Evolutionary conservation across 2,329 filamentous ascomycete species (phyloP), one percentile per base, ranked within the genome.

Genomic region (Lasiodiplodia sp.): DNA sequence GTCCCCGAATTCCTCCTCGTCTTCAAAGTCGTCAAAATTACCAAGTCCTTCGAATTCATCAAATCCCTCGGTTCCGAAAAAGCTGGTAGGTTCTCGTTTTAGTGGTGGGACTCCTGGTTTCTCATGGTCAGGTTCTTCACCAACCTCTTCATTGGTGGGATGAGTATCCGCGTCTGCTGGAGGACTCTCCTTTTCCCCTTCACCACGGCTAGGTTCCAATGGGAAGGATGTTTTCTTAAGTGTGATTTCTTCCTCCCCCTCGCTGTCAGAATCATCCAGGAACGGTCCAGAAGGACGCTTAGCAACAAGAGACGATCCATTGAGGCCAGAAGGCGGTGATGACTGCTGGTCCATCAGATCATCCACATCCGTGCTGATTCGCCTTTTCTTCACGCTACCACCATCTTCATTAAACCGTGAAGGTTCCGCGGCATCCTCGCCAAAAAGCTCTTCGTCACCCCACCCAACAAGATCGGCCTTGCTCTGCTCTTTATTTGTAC

Each of bases 231-330:
- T 4, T 16, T 34, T 49, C 37, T 12, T 37, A 8, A 34, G 40
- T 16, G 7, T 18, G 4, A 38, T 53, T 37, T 69, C 64, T 2
- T 73, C 73, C 18, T 80, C 79, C 8, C 86, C 82, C 65, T 90
- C 87, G 51, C 84, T 88, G 66, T 90, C 87, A 1, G 91, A 93
- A 70, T 93, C 91, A 68, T 91, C 87, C 51, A 94, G 75, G 72
- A 94, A 94, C 0, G 91, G 91, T 0, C 88, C 89, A 68, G 78
- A 83, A 69, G 77, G 76, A 68, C 77, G 82, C 40, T 75, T 77
- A 5, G 73, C 68, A 63, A 47, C 18, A 51, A 14, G 10, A n/a
- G 31, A 28, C n/a, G 2, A 28, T 14, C 12, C 23, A 21, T 8
- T n/a, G 10, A 1, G 12, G 25, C 34, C 65, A 1, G 74, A 73